Conservation (phyloP, 768 basidiomycete genomes). For the Russula lepida region DNA sequence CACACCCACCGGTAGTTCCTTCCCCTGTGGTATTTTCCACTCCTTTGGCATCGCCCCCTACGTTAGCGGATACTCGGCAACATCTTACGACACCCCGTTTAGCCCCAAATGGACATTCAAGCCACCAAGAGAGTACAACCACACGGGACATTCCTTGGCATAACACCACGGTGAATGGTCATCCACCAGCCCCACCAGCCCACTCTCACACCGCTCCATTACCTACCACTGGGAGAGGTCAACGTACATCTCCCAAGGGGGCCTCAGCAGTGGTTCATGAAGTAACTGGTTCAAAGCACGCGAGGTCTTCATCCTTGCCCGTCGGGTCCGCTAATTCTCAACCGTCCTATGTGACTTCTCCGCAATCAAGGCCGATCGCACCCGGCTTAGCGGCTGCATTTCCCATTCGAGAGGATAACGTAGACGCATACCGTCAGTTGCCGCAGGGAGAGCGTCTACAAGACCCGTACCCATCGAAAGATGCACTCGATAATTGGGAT, state of each 20-base stretch:
- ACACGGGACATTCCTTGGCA: neutral
- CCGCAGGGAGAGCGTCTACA: conserved; percentile 7
- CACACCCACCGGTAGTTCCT: conserved; percentile 7
- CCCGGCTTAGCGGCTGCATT: conserved; percentile 17
- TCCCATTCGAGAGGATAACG: conserved; percentile 18
- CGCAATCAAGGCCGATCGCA: conserved; percentile 5
- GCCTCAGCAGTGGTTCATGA: conserved; percentile 1
- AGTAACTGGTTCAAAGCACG: neutral
- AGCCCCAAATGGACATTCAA: neutral
- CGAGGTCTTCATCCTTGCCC: conserved; percentile 3
- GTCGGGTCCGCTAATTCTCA: neutral
- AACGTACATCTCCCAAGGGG: conserved; percentile 4
- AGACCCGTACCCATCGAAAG: neutral
- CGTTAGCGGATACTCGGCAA: neutral
- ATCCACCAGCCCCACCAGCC: neutral
- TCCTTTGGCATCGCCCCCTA: conserved; percentile 1
- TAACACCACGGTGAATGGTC: neutral
- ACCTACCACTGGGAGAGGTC: neutral
- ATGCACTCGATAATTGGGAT: conserved; percentile 9
- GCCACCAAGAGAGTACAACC: neutral
- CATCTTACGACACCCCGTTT: neutral
- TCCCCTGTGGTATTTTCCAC: conserved; percentile 6
- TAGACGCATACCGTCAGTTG: conserved; percentile 5
- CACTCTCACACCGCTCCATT: conserved; percentile 3
- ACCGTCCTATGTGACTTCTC: neutral